Percentiles rank a stretch among this genome's conserved stretches.
phyloP scores from a whole-genome alignment of 2,329 filamentous ascomycete species.

The Eutypella sp. region DNA sequence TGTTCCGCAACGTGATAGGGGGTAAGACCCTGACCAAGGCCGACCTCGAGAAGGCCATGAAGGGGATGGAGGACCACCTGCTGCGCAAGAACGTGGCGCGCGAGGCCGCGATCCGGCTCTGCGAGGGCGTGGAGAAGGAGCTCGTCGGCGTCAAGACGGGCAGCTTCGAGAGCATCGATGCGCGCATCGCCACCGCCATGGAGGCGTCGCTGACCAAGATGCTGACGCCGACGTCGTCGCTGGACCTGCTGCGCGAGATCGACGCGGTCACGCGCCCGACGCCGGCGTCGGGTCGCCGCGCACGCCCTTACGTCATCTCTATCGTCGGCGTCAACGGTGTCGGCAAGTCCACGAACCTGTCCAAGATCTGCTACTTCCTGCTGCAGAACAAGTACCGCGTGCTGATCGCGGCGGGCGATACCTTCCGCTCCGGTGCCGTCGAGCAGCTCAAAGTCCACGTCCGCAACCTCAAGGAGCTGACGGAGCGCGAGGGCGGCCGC shows the following conservation, averaged over 20 bases:
- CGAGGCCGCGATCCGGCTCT: conserved; percentile 86
- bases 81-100: conserved; percentile 94
- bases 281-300: conserved; percentile 54
- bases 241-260: conserved; percentile 93
- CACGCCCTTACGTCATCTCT: conserved; percentile 91
- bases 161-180: conserved; percentile 84
- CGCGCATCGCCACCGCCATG: conserved; percentile 80
- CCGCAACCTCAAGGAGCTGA: conserved; percentile 85
- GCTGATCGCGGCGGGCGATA: conserved; percentile 90
- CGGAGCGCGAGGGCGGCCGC: conserved; percentile 72
- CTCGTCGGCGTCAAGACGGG: conserved; percentile 86
- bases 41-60: conserved; percentile 87
- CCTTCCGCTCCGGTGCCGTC: conserved; percentile 93
- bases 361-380: conserved; percentile 97
- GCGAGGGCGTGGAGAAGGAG: conserved; percentile 86
- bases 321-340: conserved; percentile 98
- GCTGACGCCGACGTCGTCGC: conserved; percentile 87
- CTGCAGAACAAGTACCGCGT: conserved; percentile 96
- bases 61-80: conserved; percentile 92
- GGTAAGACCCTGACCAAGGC: conserved; percentile 87
- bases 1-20: conserved; percentile 92
- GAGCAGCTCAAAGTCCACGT: conserved; percentile 96
- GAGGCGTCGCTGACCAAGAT: conserved; percentile 91
- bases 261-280: conserved; percentile 68
- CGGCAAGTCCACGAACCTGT: conserved; percentile 94